Evolutionary conservation across 306 rosid species (phyloP).

Genomic region (Ceratonia siliqua): DNA sequence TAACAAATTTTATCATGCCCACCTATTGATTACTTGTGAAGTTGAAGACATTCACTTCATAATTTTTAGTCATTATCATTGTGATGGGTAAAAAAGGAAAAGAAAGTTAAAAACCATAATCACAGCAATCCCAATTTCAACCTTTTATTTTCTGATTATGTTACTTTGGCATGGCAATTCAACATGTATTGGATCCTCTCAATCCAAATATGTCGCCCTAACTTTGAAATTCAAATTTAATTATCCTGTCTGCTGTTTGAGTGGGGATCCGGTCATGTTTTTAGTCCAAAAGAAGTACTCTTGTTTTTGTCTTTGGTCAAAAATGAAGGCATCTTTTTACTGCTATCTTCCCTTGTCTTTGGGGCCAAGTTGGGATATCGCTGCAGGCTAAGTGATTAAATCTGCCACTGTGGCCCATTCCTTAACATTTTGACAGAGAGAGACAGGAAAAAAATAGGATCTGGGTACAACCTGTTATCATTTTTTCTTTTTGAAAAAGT

Average conservation of each 20-base stretch:
- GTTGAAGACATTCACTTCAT: not conserved
- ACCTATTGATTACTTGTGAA: not conserved
- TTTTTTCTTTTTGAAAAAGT: no score
- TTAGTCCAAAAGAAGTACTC: no score
- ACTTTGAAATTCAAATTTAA: no score
- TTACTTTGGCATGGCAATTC: constrained; percentile 40
- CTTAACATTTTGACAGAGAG: not conserved
- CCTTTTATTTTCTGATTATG: not conserved
- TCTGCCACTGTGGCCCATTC: constrained; percentile 39
- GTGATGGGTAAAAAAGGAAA: not conserved
- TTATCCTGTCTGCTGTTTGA: no score
- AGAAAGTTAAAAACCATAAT: not conserved
- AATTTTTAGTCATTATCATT: not conserved
- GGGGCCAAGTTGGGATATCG: constrained; percentile 47
- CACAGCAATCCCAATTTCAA: not conserved
- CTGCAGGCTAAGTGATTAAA: constrained; percentile 45
- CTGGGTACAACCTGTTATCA: not conserved
- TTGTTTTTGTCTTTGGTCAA: no score
- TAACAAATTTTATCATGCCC: not conserved
- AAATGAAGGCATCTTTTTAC: no score
- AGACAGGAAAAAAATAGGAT: not conserved
- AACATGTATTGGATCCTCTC: constrained; percentile 57
- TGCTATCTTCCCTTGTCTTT: no score
- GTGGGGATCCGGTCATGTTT: no score
- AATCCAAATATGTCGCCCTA: no score